These are phyloP conservation scores for Pythium myriotylum DNA, from an alignment of 352 stramenopile species.

Conservation along the genomic window DNA sequence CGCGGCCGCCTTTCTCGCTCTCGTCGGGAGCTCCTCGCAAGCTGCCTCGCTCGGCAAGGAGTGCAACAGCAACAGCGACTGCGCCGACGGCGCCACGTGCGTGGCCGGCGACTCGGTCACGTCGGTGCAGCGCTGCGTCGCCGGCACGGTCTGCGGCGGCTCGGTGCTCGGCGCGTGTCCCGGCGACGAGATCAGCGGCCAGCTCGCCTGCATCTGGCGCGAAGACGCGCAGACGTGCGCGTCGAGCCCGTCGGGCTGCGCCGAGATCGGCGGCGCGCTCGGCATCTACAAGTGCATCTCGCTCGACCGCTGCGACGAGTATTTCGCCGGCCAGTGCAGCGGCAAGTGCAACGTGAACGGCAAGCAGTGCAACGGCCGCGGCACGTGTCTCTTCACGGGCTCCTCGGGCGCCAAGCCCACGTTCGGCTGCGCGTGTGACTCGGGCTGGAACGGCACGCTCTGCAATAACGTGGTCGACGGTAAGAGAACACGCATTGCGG, in stretches of 20 bases:
- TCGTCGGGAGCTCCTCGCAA: background rate
- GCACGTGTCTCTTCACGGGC: slow-evolving; percentile 50
- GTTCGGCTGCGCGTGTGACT: slow-evolving; percentile 69
- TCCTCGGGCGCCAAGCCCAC: slow-evolving; percentile 32
- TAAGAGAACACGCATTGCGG: too few species aligned
- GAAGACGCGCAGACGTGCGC: slow-evolving; percentile 29
- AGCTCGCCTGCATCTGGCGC: slow-evolving; percentile 72
- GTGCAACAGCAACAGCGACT: slow-evolving; percentile 67
- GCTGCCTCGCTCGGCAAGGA: slow-evolving; percentile 45
- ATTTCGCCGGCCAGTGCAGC: slow-evolving; percentile 63
- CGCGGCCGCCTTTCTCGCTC: slow-evolving; percentile 9
- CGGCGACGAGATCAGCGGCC: slow-evolving; percentile 51
- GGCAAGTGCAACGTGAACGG: slow-evolving; percentile 29
- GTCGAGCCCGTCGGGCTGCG: slow-evolving; percentile 28
- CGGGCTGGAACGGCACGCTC: slow-evolving; percentile 68
- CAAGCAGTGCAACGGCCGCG: slow-evolving; percentile 70
- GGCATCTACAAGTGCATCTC: slow-evolving; percentile 86
- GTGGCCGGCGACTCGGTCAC: slow-evolving; percentile 68
- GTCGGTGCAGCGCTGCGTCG: slow-evolving; percentile 72
- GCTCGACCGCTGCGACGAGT: slow-evolving; percentile 72
- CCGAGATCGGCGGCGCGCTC: slow-evolving; percentile 28
- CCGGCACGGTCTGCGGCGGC: slow-evolving; percentile 56
- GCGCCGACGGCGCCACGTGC: slow-evolving; percentile 60
- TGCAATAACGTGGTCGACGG: slow-evolving; percentile 62
- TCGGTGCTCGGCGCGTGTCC: slow-evolving; percentile 55